Evolutionary conservation across 2,329 filamentous ascomycete genomes (phyloP).

Genomic region (Aspergillus spinulosporus): DNA sequence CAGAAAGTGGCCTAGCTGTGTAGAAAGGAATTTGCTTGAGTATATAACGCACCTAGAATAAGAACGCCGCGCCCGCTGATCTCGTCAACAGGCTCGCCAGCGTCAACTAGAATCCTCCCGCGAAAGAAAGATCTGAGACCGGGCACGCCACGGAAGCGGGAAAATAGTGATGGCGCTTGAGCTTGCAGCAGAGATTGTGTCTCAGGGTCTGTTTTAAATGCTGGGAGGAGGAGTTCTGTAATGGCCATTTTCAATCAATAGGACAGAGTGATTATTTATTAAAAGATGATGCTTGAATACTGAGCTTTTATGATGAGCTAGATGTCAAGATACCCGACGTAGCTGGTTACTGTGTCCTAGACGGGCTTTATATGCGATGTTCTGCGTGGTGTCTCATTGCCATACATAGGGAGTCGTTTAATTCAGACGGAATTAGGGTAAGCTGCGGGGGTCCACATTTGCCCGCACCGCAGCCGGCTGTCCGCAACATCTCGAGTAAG

Average conservation of each 20-base stretch:
- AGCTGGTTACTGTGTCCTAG: too few species aligned
- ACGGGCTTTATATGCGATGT: too few species aligned
- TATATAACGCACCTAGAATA: neutral
- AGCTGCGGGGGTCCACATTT: constrained; percentile 4
- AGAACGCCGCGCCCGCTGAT: neutral
- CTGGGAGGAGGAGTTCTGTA: constrained; percentile 3
- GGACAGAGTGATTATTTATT: too few species aligned
- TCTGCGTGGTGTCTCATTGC: too few species aligned
- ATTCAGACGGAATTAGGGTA: neutral
- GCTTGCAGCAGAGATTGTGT: neutral
- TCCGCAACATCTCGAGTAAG: neutral
- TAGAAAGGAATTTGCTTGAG: too few species aligned
- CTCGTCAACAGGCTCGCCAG: neutral
- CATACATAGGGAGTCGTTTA: neutral
- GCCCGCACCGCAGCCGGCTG: neutral
- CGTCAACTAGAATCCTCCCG: neutral
- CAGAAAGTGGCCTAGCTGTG: neutral
- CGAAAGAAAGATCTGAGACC: neutral
- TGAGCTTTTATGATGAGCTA: too few species aligned
- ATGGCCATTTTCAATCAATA: neutral
- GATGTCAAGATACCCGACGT: too few species aligned
- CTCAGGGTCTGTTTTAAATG: neutral
- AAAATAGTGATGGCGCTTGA: neutral
- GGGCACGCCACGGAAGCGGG: neutral
- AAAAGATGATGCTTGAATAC: too few species aligned